A percentile compares a stretch with the other conserved stretches of the same genome.
Evolutionary conservation across 108 stramenopile species (phyloP).

Genomic region (Cyclotella choctawhatcheeana): DNA sequence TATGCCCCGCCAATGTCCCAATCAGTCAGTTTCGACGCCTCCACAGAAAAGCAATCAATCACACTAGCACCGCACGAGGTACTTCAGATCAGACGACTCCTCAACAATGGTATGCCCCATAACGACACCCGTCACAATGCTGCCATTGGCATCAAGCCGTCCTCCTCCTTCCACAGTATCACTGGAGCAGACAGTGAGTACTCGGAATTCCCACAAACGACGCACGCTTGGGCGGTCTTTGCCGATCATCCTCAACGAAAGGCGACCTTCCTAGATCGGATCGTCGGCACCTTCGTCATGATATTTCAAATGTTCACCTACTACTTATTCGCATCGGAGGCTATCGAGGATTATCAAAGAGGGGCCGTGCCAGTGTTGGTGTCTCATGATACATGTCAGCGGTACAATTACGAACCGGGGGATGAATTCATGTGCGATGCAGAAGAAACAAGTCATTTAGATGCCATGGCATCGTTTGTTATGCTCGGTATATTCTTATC

Average conservation of each 20-base stretch:
- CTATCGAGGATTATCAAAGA: slow-evolving; percentile 48
- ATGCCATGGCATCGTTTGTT: slow-evolving; percentile 54
- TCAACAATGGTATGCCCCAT: no score
- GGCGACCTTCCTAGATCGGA: slow-evolving; percentile 34
- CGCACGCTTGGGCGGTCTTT: slow-evolving; percentile 54
- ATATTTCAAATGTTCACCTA: slow-evolving; percentile 54
- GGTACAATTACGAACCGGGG: slow-evolving; percentile 15
- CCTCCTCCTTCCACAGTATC: neutral
- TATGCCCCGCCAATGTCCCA: neutral
- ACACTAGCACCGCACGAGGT: neutral
- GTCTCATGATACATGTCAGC: slow-evolving; percentile 26
- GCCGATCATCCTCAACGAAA: slow-evolving; percentile 42
- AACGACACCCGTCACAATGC: no score
- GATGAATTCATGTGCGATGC: slow-evolving; percentile 48
- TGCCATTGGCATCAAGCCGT: neutral
- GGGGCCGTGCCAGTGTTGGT: slow-evolving; percentile 41
- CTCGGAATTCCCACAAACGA: slow-evolving; percentile 45
- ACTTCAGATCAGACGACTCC: neutral
- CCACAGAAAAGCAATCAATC: neutral
- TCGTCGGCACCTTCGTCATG: slow-evolving; percentile 51
- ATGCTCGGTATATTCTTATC: slow-evolving; percentile 54
- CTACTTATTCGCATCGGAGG: slow-evolving; percentile 50
- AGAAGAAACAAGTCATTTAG: slow-evolving; percentile 36
- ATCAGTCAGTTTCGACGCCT: neutral
- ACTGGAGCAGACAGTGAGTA: slow-evolving; percentile 21